Evolutionary conservation across 164 flowering plant species (phyloP), one percentile per base, ranked within the genome.

Genomic region (Annona cherimola): DNA sequence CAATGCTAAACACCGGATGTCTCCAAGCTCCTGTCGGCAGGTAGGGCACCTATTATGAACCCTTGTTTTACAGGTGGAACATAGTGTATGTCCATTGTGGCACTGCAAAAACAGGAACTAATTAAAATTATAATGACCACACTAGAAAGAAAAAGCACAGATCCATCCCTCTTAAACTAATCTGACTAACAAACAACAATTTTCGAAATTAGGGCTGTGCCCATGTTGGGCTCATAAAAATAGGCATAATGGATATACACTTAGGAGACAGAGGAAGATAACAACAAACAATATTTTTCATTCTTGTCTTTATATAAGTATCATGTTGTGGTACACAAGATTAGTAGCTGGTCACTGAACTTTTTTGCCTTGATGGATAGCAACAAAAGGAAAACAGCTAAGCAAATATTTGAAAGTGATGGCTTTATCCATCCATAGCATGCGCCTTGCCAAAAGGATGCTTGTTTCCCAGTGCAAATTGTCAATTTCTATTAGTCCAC

Each of bases 1-100:
- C 79, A 86, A 77, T 35, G 87, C 98, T 90, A 79, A 91, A 71
- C 90, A 86, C 69, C 90, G 82, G 54, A 86, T 87, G 68, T 87
- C 88, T 4, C 90, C 90, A 68, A 87, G 88, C 74, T 87, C 90
- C 72, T 87, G 85, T 76, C 87, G 72, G 71, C 90, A 85, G 16
- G 88, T 87, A 5, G 90, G 88, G 72, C 90, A 87, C 12, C 88
- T 73, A 41, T 87, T 84, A 45, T 87, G 87, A 68, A 85, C 86
- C 70, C 85, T 82, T 55, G 86, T 67, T 76, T 87, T 87, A 74
- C 90, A 87, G 61, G 86, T 79, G 16, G 87, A 87, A 68, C 90
- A 87, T 14, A 87, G 73, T 4, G 88, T 86, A 71, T 87, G 90
- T 42, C 90, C 90, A 63, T 87, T 85, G 73, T 78, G 86, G 69